These are phyloP conservation scores for Stylosanthes scabra DNA, from an alignment of 331 rosid species.

Conservation along the genomic window DNA sequence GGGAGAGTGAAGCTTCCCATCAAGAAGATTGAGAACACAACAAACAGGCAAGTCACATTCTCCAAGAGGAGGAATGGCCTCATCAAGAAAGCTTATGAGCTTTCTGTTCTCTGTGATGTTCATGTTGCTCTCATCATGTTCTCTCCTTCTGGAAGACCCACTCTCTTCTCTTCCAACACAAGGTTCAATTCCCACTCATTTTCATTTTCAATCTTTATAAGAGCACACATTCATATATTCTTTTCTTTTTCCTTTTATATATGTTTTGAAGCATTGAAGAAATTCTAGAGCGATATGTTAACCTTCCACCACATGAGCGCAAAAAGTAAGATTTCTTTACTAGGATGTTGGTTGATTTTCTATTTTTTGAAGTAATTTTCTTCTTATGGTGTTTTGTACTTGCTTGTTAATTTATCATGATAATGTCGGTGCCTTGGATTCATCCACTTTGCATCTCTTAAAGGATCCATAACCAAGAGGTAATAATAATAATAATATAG, in stretches of 20 bases:
- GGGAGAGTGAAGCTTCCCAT: constrained; percentile 79
- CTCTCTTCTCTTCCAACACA: constrained; percentile 54
- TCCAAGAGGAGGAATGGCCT: constrained; percentile 73
- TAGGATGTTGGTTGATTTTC: neutral
- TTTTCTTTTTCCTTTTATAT: neutral
- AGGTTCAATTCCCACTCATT: constrained; percentile 20
- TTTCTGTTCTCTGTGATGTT: constrained; percentile 77
- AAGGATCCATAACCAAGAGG: constrained; percentile 64
- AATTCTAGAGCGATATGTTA: constrained; percentile 57
- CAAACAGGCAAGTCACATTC: constrained; percentile 76
- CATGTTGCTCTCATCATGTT: constrained; percentile 74
- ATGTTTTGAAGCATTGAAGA: constrained; percentile 56
- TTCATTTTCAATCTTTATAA: too few relatives aligned
- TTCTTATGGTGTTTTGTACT: neutral
- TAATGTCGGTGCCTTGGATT: constrained; percentile 30
- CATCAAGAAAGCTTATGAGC: constrained; percentile 74
- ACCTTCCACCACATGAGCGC: constrained; percentile 46
- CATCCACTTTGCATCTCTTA: neutral
- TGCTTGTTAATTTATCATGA: neutral
- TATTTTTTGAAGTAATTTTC: neutral
- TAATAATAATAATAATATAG: constrained; percentile 30
- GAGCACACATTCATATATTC: too few relatives aligned
- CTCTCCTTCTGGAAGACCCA: constrained; percentile 62
- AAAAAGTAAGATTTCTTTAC: constrained; percentile 44
- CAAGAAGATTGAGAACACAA: constrained; percentile 60